A percentile compares a stretch with the other conserved stretches of the same genome.
Conservation (phyloP, 805 yeast genomes). For the Pichia heedii region DNA sequence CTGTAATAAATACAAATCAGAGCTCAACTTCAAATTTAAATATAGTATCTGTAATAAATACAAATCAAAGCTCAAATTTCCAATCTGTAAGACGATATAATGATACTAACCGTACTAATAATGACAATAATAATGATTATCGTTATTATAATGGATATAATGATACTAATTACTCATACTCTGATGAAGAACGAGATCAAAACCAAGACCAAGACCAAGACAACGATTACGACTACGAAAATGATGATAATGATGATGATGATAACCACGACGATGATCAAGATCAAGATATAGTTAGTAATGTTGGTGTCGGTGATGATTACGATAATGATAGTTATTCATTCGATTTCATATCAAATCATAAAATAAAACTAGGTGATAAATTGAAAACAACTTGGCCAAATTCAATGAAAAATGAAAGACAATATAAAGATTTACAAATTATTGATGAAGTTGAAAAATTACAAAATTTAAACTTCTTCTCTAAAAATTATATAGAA, state of each 20-base stretch:
- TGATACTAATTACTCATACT: too few species aligned
- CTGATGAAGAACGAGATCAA: too few species aligned
- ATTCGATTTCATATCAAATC: constrained; percentile 3
- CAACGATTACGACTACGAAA: background rate
- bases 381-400: constrained; percentile 48
- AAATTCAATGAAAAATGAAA: constrained; percentile 59
- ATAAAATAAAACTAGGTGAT: constrained; percentile 30
- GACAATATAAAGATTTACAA: constrained; percentile 81
- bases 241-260: background rate
- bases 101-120: constrained; percentile 3
- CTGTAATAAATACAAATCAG: background rate
- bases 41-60: background rate
- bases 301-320: background rate
- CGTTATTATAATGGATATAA: background rate
- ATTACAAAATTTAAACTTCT: constrained; percentile 44
- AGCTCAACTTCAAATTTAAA: background rate
- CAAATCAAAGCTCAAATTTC: background rate
- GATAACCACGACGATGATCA: background rate
- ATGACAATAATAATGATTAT: background rate
- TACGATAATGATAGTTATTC: constrained; percentile 8
- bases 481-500: constrained; percentile 40
- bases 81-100: background rate
- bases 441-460: constrained; percentile 70
- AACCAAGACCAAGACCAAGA: too few species aligned
- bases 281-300: background rate